Conservation (phyloP, 495 filamentous ascomycete species). For the Talaromyces liani region DNA sequence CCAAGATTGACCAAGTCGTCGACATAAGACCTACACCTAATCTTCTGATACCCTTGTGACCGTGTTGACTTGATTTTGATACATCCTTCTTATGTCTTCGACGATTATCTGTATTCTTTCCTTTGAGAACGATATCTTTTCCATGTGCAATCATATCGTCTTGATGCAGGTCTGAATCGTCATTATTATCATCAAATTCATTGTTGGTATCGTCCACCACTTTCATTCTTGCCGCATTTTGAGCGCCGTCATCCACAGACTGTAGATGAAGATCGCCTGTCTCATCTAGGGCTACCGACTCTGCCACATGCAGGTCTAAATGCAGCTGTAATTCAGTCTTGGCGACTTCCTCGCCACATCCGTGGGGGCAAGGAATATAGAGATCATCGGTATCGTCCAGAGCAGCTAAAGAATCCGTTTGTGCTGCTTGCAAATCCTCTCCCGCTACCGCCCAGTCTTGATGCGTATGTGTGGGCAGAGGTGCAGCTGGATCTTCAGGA, state of each 20-base stretch:
- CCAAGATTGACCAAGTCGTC: not conserved
- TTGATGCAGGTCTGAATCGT: not conserved
- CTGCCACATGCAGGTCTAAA: conserved; percentile 64
- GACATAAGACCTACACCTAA: conserved; percentile 29
- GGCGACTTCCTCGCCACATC: conserved; percentile 64
- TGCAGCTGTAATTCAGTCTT: conserved; percentile 59
- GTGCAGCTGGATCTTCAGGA: conserved; percentile 49
- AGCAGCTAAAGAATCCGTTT: not conserved
- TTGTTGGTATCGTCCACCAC: not conserved
- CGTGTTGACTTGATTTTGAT: not conserved
- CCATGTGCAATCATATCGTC: not conserved
- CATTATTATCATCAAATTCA: not conserved
- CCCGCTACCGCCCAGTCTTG: conserved; percentile 8
- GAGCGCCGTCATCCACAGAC: not conserved
- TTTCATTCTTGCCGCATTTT: not conserved
- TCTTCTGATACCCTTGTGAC: conserved; percentile 16
- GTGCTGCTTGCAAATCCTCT: conserved; percentile 11
- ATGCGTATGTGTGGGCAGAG: conserved; percentile 18
- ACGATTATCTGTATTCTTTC: not conserved
- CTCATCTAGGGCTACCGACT: conserved; percentile 46
- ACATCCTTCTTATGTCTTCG: not conserved
- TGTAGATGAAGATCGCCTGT: not conserved
- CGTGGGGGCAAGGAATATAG: conserved; percentile 62
- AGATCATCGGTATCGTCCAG: conserved; percentile 24
- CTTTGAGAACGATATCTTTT: conserved; percentile 1